Evolutionary conservation across 305 asterid species (phyloP), one percentile per base, ranked within the genome.

Genomic region (Fraxinus paxiana): DNA sequence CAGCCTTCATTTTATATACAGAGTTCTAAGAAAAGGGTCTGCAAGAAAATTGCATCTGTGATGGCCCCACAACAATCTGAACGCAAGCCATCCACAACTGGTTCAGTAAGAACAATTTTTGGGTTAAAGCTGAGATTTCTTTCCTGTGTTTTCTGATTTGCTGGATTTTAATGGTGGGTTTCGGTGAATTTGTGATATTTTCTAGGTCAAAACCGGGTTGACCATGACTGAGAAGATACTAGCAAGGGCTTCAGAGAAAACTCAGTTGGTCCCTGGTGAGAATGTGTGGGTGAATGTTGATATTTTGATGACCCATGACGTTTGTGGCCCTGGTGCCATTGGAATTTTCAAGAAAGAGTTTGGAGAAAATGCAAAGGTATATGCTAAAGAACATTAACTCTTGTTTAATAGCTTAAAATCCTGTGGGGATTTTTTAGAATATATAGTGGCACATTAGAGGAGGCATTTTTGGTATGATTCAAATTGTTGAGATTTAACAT

Each of bases 221-320:
- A 94, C 98, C 1, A 91, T 92, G 97, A 96, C 98, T 70, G 97
- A 96, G 88, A 96, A 96, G 91, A 92, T 94, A 79, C 77, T 96
- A 37, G 95, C 97, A 30, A 92, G 86, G 83, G 91, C 94, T 81
- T 94, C 98, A n/a, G 94, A 92, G 88, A 96, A 90, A 85, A 26
- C 88, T 69, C 92, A 87, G 59, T 85, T 96, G 85, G 83, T 72
- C 59, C 97, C 98, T n/a, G 98, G 99, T 79, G 99, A 96, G 75
- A 96, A 94, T 75, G 92, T 87, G 0, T 96, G 98, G 99, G 95
- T 89, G 15, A 88, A 95, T 80, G 90, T 94, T 73, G 98, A 95
- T 89, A 81, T 95, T 80, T 83, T 95, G 92, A 95, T 95, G 98
- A 95, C 97, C 13, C 97, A 94, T 82, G 99, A 95, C 84, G 97